Evolutionary conservation across 2,329 filamentous ascomycete genomes (phyloP).

Genomic region (Sphaerulina musiva): DNA sequence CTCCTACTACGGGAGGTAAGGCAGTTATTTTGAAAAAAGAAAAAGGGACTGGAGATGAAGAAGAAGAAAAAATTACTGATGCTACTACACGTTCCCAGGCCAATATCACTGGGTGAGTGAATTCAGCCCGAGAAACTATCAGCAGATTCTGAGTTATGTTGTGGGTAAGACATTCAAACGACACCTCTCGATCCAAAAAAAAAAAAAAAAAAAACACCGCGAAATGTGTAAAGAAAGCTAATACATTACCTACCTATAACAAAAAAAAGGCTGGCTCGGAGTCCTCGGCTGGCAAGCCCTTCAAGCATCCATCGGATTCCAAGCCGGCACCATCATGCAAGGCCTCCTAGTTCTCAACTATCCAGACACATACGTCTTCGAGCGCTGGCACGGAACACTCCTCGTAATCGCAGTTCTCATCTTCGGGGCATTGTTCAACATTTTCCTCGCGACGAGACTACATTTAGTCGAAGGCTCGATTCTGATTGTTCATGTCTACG

Average conservation of each 20-base stretch:
- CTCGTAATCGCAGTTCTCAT: slow-evolving; percentile 27
- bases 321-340: slow-evolving; percentile 42
- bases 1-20: slow-evolving; percentile 34
- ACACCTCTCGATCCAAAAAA: too few relatives aligned
- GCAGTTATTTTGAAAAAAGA: too few relatives aligned
- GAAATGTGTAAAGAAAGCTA: too few relatives aligned
- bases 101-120: slow-evolving; percentile 23
- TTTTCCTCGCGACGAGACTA: slow-evolving; percentile 19
- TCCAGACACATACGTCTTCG: slow-evolving; percentile 33
- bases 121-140: neutral
- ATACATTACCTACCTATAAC: neutral
- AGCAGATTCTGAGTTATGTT: slow-evolving; percentile 1
- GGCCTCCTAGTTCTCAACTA: slow-evolving; percentile 40
- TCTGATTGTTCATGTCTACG: slow-evolving; percentile 31
- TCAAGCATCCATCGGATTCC: slow-evolving; percentile 38
- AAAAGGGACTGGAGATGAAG: too few relatives aligned
- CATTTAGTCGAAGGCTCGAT: slow-evolving; percentile 25
- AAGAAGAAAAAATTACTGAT: too few relatives aligned
- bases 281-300: slow-evolving; percentile 36
- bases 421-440: slow-evolving; percentile 24
- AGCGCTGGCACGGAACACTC: slow-evolving; percentile 42
- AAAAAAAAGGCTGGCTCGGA: slow-evolving; percentile 34
- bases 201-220: too few relatives aligned
- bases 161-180: neutral
- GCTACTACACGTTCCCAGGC: too few relatives aligned